Base-by-base conservation (phyloP, 148 eudicot genomes). In the Chenopodium quinoa region DNA sequence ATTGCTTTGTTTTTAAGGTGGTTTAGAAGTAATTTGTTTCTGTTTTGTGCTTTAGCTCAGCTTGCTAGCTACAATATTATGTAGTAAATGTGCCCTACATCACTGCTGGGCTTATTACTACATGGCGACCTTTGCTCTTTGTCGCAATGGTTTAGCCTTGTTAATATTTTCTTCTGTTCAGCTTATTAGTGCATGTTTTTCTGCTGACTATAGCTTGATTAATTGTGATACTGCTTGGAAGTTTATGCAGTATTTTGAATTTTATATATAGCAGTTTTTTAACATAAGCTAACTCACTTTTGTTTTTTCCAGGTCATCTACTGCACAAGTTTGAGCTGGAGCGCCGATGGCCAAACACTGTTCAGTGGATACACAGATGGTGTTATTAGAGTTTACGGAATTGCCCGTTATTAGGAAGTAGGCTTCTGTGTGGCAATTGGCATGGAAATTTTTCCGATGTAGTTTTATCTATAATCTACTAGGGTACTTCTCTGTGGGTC, bases 341-440 rank as follows among this genome's bases (percentile, higher is more conserved):
- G 91, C 71, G 88, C 89, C 0, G 97, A 93, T 86, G 97, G 97
- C 47, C 88, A 89, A 87, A 93, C 95, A 0, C 83, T 93, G 58
- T 93, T 89, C 90, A 89, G 95, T 78, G 95, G 97, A 16, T 93
- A 92, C 82, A 91, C 97, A 10, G 97, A 93, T 50, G 97, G 97
- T 60, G 88, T 91, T 22, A 78, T 93, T 81, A 87, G 97, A 79
- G 94, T 93, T 58, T 93, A 90, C 78, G 90, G 86, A 9, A 71
- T 90, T 72, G 90, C 91, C 10, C 95, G 95, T 64, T 91, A 75
- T 81, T 88, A 89, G 88, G 37, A 54, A 52, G 52, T 78, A 67
- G 29, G 40, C 23, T 75, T n/a, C 23, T 74, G 44, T 63, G 77
- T 50, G 63, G 44, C 1, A 23, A 27, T 11, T 9, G 25, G 50